Conservation (phyloP, 768 basidiomycete genomes). For the Trametes punicea region DNA sequence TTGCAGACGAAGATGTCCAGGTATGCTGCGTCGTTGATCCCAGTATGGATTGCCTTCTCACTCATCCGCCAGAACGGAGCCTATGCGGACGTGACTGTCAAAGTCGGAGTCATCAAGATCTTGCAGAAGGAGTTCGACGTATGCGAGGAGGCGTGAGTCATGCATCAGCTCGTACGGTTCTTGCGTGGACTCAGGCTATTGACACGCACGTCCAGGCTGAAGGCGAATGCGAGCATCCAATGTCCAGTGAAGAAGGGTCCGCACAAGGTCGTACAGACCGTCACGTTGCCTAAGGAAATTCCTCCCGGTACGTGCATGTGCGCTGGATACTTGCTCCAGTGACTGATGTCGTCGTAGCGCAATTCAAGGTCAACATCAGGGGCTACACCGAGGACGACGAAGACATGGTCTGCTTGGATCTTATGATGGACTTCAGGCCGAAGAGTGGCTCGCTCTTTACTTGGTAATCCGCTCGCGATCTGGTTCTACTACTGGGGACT, state of each 20-base stretch:
- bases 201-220: slow-evolving; percentile 44
- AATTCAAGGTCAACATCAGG: slow-evolving; percentile 67
- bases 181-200: neutral
- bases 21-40: slow-evolving; percentile 38
- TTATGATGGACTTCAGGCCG: slow-evolving; percentile 74
- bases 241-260: slow-evolving; percentile 79
- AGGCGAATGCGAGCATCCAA: slow-evolving; percentile 70
- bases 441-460: slow-evolving; percentile 20
- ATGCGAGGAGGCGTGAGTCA: slow-evolving; percentile 89
- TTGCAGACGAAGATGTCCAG: slow-evolving; percentile 56
- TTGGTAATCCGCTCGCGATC: slow-evolving; percentile 22
- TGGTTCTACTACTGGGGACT: neutral
- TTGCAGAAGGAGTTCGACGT: slow-evolving; percentile 80
- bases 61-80: slow-evolving; percentile 70
- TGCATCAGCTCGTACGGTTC: neutral
- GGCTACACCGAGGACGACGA: slow-evolving; percentile 74
- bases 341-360: slow-evolving; percentile 53
- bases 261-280: slow-evolving; percentile 78
- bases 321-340: neutral
- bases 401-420: slow-evolving; percentile 74
- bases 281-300: slow-evolving; percentile 87
- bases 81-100: slow-evolving; percentile 85
- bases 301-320: slow-evolving; percentile 55
- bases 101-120: slow-evolving; percentile 92
- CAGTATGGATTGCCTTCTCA: neutral